phyloP scores from a whole-genome alignment of 2,329 filamentous ascomycete species.

The Botrytis hyacinthi region DNA sequence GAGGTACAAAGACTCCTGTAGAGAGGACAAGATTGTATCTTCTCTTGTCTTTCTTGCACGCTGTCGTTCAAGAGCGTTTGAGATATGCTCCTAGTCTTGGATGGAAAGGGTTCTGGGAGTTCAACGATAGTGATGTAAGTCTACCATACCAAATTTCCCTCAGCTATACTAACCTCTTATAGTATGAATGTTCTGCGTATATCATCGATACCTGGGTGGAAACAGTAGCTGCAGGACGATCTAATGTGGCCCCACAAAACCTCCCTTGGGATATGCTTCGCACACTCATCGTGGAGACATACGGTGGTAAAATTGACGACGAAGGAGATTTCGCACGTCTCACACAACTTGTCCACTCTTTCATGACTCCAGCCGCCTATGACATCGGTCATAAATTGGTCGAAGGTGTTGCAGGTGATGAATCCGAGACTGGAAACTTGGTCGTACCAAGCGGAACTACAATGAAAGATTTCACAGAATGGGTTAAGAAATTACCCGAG shows the following conservation, averaged over 20 bases:
- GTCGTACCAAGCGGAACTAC: slow-evolving; percentile 77
- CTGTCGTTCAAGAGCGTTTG: slow-evolving; percentile 90
- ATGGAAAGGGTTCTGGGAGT: slow-evolving; percentile 99
- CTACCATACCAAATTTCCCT: neutral
- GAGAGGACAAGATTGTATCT: slow-evolving; percentile 89
- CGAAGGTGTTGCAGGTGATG: slow-evolving; percentile 49
- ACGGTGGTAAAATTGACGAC: slow-evolving; percentile 96
- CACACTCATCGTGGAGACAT: slow-evolving; percentile 87
- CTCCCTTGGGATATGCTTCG: slow-evolving; percentile 97
- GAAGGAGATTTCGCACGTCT: slow-evolving; percentile 78
- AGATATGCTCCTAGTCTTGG: slow-evolving; percentile 91
- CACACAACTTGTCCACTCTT: slow-evolving; percentile 66
- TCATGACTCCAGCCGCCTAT: slow-evolving; percentile 85
- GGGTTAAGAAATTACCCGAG: slow-evolving; percentile 91
- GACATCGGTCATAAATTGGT: slow-evolving; percentile 91
- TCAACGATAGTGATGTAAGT: slow-evolving; percentile 97
- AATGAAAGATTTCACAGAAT: slow-evolving; percentile 81
- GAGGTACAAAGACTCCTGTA: slow-evolving; percentile 77
- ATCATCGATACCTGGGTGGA: slow-evolving; percentile 97
- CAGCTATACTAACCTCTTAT: slow-evolving; percentile 59
- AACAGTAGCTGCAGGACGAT: slow-evolving; percentile 74
- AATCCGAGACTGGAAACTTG: slow-evolving; percentile 58
- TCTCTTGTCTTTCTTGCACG: slow-evolving; percentile 89
- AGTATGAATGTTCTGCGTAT: slow-evolving; percentile 96
- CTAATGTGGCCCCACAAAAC: slow-evolving; percentile 89